These are phyloP conservation scores for Podaxis rugospora DNA, from an alignment of 768 basidiomycete genomes.

Conservation along the genomic window DNA sequence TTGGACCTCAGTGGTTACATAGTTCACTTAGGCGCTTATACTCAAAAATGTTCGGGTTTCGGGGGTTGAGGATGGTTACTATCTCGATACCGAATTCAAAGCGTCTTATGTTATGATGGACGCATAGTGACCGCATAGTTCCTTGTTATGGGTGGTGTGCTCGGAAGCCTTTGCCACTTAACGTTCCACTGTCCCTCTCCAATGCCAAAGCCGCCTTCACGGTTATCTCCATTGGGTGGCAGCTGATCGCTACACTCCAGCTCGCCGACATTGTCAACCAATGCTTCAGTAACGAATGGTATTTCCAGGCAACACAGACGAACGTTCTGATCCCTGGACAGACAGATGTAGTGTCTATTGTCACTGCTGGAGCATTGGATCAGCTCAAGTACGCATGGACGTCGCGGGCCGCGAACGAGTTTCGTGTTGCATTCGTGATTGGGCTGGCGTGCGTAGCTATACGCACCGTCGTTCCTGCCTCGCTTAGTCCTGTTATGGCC, in stretches of 20 bases:
- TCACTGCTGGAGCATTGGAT: background rate
- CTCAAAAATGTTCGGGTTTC: no score
- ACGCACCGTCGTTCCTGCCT: background rate
- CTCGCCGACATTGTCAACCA: background rate
- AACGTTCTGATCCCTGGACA: background rate
- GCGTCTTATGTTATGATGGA: no score
- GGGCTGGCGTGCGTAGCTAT: background rate
- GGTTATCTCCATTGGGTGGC: background rate
- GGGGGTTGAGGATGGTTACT: no score
- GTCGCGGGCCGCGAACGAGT: background rate
- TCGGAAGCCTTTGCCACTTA: no score
- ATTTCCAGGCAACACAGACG: background rate
- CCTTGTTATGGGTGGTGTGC: no score
- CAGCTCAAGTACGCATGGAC: background rate
- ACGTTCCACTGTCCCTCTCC: background rate
- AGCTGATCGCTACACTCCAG: background rate
- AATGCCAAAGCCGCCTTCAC: background rate
- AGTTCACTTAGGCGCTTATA: no score
- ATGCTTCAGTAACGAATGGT: background rate
- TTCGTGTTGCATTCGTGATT: background rate
- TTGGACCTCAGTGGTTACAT: no score
- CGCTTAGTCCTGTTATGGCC: background rate
- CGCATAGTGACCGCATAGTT: no score
- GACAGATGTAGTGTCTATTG: background rate
- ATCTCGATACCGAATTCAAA: no score